Base-by-base conservation (phyloP, 441 rosid species). In the Omphalea diandra region DNA sequence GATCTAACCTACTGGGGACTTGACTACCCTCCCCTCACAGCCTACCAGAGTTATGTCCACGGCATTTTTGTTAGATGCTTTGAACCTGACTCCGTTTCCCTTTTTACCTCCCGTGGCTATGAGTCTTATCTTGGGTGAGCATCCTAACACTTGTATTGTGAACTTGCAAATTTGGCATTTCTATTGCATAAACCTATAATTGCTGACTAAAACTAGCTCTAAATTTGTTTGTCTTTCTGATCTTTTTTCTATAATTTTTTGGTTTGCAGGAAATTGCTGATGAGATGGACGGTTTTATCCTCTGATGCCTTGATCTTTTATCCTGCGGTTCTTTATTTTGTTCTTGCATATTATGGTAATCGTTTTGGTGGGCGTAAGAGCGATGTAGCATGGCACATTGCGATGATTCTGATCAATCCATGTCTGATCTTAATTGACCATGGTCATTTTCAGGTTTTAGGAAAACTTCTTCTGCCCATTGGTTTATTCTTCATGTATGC, bases 21-120 rank as follows among this genome's bases (percentile, higher is more conserved):
- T 60, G 98, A 94, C 79, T 94, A 94, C 68, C 98, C 97, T 77
- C 97, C 98, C 18, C 86, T 94, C 43, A 91, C 98, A 31, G 97
- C 97, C 60, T 94, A 91, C 65, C 98, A 91, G 80, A 91, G 97
- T 80, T 90, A 86, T 73, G 33, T 87, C 73, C 95, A 94, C 77
- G 95, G 92, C 33, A 60, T 91, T 61, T 62, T 91, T 47, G 89
- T 94, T 60, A 78, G 76, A 80, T 72, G 62, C 58, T 86, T 91
- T 62, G 81, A 85, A 74, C 92, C 94, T 6, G 81, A 84, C 4
- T 90, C 97, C 0, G 88, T 88, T 70, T 44, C 84, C n/a, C 90
- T 94, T 38, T 69, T 87, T 52, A 77, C 75, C 63, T 94, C 97
- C 38, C 89, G 74, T 67, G 97, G 97, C 20, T 74, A 87, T 41